These are phyloP conservation scores for Saccharata proteae DNA, from an alignment of 2,329 filamentous ascomycete genomes.

Conservation along the genomic window DNA sequence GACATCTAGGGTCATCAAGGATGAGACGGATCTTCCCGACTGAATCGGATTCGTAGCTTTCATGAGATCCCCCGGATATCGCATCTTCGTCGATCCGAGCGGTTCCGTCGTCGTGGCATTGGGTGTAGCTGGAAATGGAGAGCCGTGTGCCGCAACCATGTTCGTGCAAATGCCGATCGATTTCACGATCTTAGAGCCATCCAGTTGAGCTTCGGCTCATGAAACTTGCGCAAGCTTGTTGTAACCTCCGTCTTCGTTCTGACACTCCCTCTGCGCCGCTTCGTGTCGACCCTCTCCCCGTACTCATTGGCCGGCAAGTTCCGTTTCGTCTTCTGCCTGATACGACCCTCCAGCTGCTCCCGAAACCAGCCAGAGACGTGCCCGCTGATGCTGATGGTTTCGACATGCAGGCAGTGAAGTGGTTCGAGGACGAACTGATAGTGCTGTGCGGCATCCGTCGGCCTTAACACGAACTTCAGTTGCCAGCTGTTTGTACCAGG, in stretches of 20 bases:
- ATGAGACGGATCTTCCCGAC: too few relatives aligned
- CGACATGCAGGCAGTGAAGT: constrained; percentile 3
- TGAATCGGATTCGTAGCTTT: too few relatives aligned
- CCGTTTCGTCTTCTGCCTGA: not conserved
- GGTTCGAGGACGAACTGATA: constrained; percentile 10
- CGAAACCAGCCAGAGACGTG: constrained; percentile 5
- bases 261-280: not conserved
- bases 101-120: too few relatives aligned
- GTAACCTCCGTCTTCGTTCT: constrained; percentile 1
- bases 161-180: too few relatives aligned
- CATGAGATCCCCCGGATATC: too few relatives aligned
- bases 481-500: constrained; percentile 2
- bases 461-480: constrained; percentile 4
- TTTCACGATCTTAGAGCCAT: too few relatives aligned
- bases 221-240: constrained; percentile 6
- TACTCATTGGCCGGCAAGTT: not conserved
- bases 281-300: not conserved
- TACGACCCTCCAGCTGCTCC: constrained; percentile 1
- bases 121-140: too few relatives aligned
- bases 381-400: constrained; percentile 3
- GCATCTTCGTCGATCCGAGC: too few relatives aligned
- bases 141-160: too few relatives aligned
- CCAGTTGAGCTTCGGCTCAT: constrained; percentile 9
- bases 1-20: too few relatives aligned
- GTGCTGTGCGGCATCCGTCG: not conserved